Evolutionary conservation across 306 rosid genomes (phyloP), one percentile per base, ranked within the genome.

Genomic region (Quercus wislizeni): DNA sequence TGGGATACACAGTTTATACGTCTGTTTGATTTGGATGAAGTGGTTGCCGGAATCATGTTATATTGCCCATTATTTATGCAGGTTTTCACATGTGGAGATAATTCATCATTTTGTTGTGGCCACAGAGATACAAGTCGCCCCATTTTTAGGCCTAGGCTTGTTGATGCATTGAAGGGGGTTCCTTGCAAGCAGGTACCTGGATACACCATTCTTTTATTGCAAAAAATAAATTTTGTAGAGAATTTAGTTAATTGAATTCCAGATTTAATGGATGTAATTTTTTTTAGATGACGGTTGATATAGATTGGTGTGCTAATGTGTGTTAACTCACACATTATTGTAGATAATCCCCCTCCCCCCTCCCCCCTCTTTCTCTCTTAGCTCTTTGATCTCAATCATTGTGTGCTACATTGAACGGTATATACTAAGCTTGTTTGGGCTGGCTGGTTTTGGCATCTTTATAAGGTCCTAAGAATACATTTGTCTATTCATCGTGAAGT

Each of bases 71-170:
- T 51, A 72, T 69, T 86, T 73, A 69, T 81, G 78, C 87, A 94
- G 97, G 97, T 94, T 74, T 91, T 88, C 86, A 94, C 97, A 19
- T 92, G 97, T 49, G 98, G 98, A 79, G 97, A 94, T 74, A 92
- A 92, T 89, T 91, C 97, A 30, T 88, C 97, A 76, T 91, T 79
- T 71, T 94, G 97, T 82, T 94, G 98, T 33, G 98, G 97, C 71
- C 97, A 92, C 78, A 87, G 76, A 63, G 97, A 92, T 85, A 92
- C 98, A 71, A 89, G 72, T 77, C 90, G 97, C 17, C 97, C 93
- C 28, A 90, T 94, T 70, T 88, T 79, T 67, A 87, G 97, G 90
- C 97, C 98, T 27, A 91, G 95, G 63, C 89, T 90, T 71, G 95
- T 94, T 82, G 98, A 94, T 69, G 87, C 92, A 78, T 83, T 94